phyloP scores from a whole-genome alignment of 805 yeast genomes.

The Grigorovia jiainica region DNA sequence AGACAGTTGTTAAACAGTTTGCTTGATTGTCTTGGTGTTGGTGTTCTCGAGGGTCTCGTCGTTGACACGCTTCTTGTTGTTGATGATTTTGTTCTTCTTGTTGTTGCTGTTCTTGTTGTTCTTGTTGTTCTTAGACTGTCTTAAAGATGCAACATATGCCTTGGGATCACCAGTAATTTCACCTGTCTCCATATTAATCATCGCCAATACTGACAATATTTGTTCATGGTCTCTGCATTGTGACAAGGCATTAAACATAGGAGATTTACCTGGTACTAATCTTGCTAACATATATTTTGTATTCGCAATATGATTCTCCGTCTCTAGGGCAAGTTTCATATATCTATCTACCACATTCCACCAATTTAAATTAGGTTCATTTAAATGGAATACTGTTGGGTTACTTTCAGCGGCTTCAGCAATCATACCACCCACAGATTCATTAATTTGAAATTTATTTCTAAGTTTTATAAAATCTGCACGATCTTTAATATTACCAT shows the following conservation, averaged over 20 bases:
- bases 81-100: too few relatives aligned
- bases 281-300: slow-evolving; percentile 74
- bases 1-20: too few relatives aligned
- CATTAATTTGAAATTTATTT: slow-evolving; percentile 35
- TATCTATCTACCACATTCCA: slow-evolving; percentile 45
- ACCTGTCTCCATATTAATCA: slow-evolving; percentile 13
- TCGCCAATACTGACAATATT: slow-evolving; percentile 24
- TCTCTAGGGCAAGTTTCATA: slow-evolving; percentile 40
- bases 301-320: slow-evolving; percentile 49
- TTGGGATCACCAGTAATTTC: slow-evolving; percentile 15
- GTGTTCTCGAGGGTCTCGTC: too few relatives aligned
- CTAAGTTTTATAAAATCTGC: slow-evolving; percentile 46
- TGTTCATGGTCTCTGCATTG: slow-evolving; percentile 48
- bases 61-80: too few relatives aligned
- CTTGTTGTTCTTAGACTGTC: slow-evolving; percentile 6
- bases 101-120: not conserved
- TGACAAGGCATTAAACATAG: slow-evolving; percentile 47
- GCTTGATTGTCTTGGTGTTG: too few relatives aligned
- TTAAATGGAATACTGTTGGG: slow-evolving; percentile 57
- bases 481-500: slow-evolving; percentile 61
- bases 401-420: slow-evolving; percentile 86
- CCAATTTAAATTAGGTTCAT: slow-evolving; percentile 40
- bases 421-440: slow-evolving; percentile 81
- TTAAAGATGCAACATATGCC: slow-evolving; percentile 7
- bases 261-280: slow-evolving; percentile 68